Evolutionary conservation across 441 rosid genomes (phyloP), one percentile per base, ranked within the genome.

Genomic region (Corymbia citriodora): DNA sequence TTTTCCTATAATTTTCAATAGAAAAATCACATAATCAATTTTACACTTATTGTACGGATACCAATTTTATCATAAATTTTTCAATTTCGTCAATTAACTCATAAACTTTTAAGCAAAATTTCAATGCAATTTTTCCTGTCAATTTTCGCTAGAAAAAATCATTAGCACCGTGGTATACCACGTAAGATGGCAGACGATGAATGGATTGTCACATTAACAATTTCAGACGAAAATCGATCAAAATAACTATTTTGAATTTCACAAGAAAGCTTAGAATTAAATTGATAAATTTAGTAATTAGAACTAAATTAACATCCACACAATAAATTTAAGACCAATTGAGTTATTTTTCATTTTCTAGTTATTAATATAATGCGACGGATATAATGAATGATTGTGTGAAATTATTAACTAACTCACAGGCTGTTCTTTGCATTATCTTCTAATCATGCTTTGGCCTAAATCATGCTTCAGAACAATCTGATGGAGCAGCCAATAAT

Each of bases 291-390:
- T 13, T 29, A 1, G 16, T 29, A 63, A 63, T 29, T 29, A 13
- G 6, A 13, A 29, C 0, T 3, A 0, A 29, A 63, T 63, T 7
- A 18, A 1, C 4, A 7, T 9, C 0, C 0, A 0, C 0, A 12
- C 5, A 63, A 63, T 3, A 29, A 12, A 27, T 27, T 63, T 29
- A 29, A 6, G 9, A 7, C 7, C 3, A 3, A 7, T 1, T 63
- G 2, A 0, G 33, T 63, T 6, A 13, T 7, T 14, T 29, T 29
- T 1, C 18, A 29, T 63, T 63, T 63, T 29, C 9, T 27, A 63
- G 31, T 63, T 59, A 59, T 59, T 23, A 19, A 55, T 61, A 61
- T 25, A 27, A 61, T 55, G 2, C 5, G 3, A 63, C 8, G 33
- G 33, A 29, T 63, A 12, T 10, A 29, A 63, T 29, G 17, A 6